Percentiles rank a stretch among this genome's conserved stretches.
phyloP scores from a whole-genome alignment of 2,329 filamentous ascomycete genomes.

The Phialophora tarda region DNA sequence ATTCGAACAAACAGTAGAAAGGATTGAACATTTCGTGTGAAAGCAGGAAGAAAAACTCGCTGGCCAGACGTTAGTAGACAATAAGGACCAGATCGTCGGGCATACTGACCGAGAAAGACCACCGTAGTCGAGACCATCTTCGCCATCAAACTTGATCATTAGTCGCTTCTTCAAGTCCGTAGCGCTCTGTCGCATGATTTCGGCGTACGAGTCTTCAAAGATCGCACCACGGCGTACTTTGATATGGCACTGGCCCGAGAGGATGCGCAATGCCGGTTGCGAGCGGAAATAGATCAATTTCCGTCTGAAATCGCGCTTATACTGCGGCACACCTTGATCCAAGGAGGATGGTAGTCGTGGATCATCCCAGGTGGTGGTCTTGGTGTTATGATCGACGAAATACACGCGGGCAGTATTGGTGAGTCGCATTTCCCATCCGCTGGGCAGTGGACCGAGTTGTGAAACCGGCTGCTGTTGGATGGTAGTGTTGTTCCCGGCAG shows the following conservation, averaged over 20 bases:
- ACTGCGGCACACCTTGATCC: slow-evolving; percentile 97
- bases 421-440: slow-evolving; percentile 99
- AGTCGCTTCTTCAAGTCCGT: slow-evolving; percentile 96
- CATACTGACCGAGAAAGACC: slow-evolving; percentile 75
- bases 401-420: slow-evolving; percentile 98
- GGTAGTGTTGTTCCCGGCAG: slow-evolving; percentile 69
- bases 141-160: slow-evolving; percentile 99
- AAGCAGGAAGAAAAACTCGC: slow-evolving; percentile 99
- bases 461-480: slow-evolving; percentile 98
- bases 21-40: slow-evolving; percentile 99
- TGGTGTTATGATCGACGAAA: slow-evolving; percentile 99
- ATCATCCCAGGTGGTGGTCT: slow-evolving; percentile 99
- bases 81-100: neutral
- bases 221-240: slow-evolving; percentile 97
- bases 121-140: slow-evolving; percentile 97
- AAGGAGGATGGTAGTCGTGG: slow-evolving; percentile 91
- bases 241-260: slow-evolving; percentile 96
- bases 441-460: slow-evolving; percentile 90
- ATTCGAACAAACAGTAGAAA: slow-evolving; percentile 99
- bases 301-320: slow-evolving; percentile 97
- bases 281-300: slow-evolving; percentile 99
- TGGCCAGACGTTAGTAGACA: slow-evolving; percentile 41
- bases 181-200: slow-evolving; percentile 95
- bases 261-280: slow-evolving; percentile 91
- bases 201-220: slow-evolving; percentile 97